A percentile compares a stretch with the other conserved stretches of the same genome.
These are phyloP conservation scores for Clausena lansium DNA, from an alignment of 345 rosid genomes.

Conservation along the genomic window DNA sequence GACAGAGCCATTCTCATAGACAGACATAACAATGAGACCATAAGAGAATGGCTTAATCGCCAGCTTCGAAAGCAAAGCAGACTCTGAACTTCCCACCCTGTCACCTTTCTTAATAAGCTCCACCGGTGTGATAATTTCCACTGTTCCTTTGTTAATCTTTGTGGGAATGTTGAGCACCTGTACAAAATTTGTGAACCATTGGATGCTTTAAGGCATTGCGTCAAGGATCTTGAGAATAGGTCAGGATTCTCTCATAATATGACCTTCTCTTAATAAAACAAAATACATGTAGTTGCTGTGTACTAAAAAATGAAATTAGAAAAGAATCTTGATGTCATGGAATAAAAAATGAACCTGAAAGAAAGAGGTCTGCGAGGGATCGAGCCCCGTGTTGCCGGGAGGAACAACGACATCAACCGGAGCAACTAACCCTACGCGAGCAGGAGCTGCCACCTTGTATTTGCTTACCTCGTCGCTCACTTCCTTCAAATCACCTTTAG, in stretches of 20 bases:
- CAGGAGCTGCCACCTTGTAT: slow-evolving; percentile 99
- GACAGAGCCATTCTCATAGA: slow-evolving; percentile 80
- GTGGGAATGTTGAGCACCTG: slow-evolving; percentile 89
- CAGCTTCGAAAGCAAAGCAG: slow-evolving; percentile 82
- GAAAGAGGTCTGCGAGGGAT: slow-evolving; percentile 95
- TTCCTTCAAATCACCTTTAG: slow-evolving; percentile 97
- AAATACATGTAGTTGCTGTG: no score
- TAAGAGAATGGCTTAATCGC: slow-evolving; percentile 93
- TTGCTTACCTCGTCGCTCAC: slow-evolving; percentile 89
- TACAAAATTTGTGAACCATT: neutral
- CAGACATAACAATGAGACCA: slow-evolving; percentile 68
- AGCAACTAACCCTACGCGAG: slow-evolving; percentile 94
- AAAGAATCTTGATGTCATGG: neutral
- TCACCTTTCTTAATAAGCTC: slow-evolving; percentile 96
- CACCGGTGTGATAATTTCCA: slow-evolving; percentile 89
- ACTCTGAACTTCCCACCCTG: slow-evolving; percentile 91
- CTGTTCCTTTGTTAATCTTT: slow-evolving; percentile 97
- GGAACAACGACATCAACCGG: slow-evolving; percentile 91
- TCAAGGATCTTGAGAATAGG: neutral
- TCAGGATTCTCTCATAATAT: no score
- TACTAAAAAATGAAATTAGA: no score
- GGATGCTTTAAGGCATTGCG: neutral
- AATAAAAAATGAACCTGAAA: slow-evolving; percentile 56
- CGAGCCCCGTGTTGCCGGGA: slow-evolving; percentile 96
- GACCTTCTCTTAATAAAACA: no score